phyloP scores from a whole-genome alignment of 495 filamentous ascomycete species.

The Pseudoneurospora amorphoporcata region DNA sequence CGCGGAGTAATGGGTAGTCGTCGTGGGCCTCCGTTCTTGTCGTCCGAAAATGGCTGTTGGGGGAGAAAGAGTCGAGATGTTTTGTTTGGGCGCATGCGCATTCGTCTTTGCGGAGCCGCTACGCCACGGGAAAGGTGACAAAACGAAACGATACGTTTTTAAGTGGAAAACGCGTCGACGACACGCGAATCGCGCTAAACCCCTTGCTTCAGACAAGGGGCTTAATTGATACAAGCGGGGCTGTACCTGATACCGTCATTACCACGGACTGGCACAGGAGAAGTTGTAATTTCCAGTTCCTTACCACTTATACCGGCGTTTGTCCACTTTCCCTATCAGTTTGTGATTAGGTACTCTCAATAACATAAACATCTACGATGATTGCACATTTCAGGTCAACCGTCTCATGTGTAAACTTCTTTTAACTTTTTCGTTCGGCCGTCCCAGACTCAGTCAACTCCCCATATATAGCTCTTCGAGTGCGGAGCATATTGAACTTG shows the following conservation, averaged over 20 bases:
- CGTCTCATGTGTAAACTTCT: background rate
- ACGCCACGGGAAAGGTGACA: slow-evolving; percentile 6
- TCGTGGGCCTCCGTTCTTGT: background rate
- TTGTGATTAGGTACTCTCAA: background rate
- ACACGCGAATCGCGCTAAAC: slow-evolving; percentile 16
- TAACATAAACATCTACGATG: background rate
- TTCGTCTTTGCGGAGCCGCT: background rate
- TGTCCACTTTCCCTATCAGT: background rate
- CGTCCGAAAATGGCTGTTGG: background rate
- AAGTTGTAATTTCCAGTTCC: background rate
- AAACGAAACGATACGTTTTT: background rate
- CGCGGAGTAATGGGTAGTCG: background rate
- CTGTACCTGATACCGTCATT: background rate
- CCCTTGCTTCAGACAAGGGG: slow-evolving; percentile 13
- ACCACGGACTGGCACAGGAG: background rate
- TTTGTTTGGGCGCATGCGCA: background rate
- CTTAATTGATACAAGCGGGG: slow-evolving; percentile 19
- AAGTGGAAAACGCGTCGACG: slow-evolving; percentile 17
- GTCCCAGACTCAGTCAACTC: background rate
- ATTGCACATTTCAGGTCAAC: background rate
- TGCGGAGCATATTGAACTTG: background rate
- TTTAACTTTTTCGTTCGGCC: background rate
- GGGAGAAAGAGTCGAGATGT: background rate
- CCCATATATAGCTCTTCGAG: background rate
- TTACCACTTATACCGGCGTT: background rate